These are phyloP conservation scores for Cyberlindnera misumaiensis DNA, from an alignment of 805 yeast genomes.

Conservation along the genomic window DNA sequence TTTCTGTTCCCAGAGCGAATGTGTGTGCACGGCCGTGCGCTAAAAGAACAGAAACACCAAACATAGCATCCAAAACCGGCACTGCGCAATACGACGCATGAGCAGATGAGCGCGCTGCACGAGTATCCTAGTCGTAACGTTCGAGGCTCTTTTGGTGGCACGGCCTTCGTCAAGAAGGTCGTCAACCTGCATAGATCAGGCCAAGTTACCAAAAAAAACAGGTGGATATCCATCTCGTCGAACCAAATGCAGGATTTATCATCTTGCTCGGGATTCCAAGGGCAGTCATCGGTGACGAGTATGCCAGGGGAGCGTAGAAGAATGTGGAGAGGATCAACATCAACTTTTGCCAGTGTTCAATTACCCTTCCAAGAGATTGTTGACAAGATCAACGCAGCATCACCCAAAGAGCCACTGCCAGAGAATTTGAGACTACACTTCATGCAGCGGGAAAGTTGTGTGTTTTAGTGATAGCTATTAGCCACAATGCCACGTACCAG, in stretches of 20 bases:
- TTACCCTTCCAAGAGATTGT: conserved; percentile 27
- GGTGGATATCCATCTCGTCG: conserved; percentile 29
- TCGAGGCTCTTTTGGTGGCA: conserved; percentile 34
- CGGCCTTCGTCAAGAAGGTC: conserved; percentile 24
- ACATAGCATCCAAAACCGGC: too few species aligned
- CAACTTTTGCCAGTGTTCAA: conserved; percentile 27
- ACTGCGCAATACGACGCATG: too few species aligned
- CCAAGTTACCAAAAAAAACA: background rate
- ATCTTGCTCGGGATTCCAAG: conserved; percentile 34
- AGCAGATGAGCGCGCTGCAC: too few species aligned
- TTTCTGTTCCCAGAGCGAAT: too few species aligned
- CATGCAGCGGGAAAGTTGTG: conserved; percentile 20
- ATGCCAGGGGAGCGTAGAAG: conserved; percentile 29
- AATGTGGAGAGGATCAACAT: conserved; percentile 23
- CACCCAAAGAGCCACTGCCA: conserved; percentile 7
- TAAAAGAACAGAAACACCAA: too few species aligned
- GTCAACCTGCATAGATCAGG: conserved; percentile 10
- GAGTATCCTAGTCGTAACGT: conserved; percentile 13
- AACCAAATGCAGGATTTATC: conserved; percentile 35
- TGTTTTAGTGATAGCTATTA: conserved; percentile 18
- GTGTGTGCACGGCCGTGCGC: too few species aligned
- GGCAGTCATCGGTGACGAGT: conserved; percentile 30
- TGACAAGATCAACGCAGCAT: conserved; percentile 4
- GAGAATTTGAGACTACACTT: conserved; percentile 12
- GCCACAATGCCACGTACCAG: conserved; percentile 12